These are phyloP conservation scores for Cryptosporidium viatorum DNA, from an alignment of 169 alveolate species.

Conservation along the genomic window DNA sequence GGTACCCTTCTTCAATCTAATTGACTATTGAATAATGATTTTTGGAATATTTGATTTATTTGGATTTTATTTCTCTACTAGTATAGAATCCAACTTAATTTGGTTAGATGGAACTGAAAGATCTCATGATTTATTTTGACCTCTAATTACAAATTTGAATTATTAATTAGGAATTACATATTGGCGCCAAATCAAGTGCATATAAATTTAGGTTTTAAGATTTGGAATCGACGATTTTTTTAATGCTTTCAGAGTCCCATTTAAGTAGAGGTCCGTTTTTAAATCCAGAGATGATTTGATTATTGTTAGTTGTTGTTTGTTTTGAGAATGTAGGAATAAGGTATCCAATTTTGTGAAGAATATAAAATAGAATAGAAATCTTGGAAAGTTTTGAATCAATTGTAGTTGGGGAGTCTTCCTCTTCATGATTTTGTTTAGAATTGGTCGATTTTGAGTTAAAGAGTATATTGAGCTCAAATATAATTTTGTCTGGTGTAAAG, in stretches of 20 bases:
- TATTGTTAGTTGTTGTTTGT: neutral
- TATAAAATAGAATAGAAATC: conserved; percentile 21
- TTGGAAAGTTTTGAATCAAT: neutral
- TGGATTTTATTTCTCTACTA: too few relatives aligned
- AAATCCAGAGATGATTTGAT: conserved; percentile 14
- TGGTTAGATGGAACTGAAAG: neutral
- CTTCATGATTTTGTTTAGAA: neutral
- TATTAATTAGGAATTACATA: too few relatives aligned
- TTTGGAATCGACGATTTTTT: neutral
- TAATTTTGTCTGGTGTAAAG: conserved; percentile 3
- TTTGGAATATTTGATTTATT: neutral
- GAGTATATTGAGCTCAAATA: conserved; percentile 2
- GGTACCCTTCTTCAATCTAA: too few relatives aligned
- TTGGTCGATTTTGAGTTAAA: neutral
- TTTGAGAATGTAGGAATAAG: conserved; percentile 9
- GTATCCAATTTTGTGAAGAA: conserved; percentile 38
- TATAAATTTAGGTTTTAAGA: neutral
- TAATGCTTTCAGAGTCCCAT: conserved; percentile 29
- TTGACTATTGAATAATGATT: too few relatives aligned
- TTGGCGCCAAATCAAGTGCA: neutral
- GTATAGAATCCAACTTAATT: neutral
- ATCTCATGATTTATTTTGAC: neutral
- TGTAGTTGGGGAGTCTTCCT: neutral
- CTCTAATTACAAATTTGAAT: too few relatives aligned
- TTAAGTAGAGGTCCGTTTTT: conserved; percentile 53